phyloP scores from a whole-genome alignment of 805 yeast species.

The Candida ascalaphidarum region DNA sequence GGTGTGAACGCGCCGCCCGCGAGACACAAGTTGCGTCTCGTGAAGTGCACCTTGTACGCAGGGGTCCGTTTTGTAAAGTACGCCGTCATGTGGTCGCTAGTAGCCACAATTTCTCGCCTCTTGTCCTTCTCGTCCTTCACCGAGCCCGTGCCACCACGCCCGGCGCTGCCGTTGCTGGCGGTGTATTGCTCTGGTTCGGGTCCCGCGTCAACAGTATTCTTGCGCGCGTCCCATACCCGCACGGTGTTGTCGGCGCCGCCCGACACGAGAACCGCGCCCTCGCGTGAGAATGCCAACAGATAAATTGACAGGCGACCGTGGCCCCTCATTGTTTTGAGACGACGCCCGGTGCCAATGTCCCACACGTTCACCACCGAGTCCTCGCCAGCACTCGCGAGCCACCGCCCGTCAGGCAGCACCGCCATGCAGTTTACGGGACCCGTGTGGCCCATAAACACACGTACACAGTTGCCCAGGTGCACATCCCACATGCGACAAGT shows the following conservation, averaged over 20 bases:
- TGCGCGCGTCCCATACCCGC: constrained; percentile 92
- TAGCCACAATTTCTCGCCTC: constrained; percentile 67
- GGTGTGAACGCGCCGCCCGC: constrained; percentile 80
- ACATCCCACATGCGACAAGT: constrained; percentile 99
- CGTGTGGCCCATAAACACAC: constrained; percentile 88
- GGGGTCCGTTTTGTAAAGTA: constrained; percentile 92
- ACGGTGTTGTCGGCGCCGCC: constrained; percentile 91
- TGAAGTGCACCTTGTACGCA: constrained; percentile 86
- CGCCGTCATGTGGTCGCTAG: constrained; percentile 86
- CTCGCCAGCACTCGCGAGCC: constrained; percentile 94
- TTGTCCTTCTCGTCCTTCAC: constrained; percentile 24
- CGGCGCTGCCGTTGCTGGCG: constrained; percentile 4
- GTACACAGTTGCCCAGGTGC: constrained; percentile 75
- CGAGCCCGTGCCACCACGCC: constrained; percentile 1
- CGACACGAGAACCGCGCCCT: constrained; percentile 83
- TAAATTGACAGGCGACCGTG: constrained; percentile 85
- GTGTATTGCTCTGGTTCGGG: constrained; percentile 68
- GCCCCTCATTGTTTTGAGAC: constrained; percentile 87
- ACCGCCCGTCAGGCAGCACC: constrained; percentile 93
- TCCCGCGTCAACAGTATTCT: constrained; percentile 72
- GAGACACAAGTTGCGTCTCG: constrained; percentile 80
- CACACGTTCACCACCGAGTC: constrained; percentile 83
- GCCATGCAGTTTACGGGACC: constrained; percentile 82
- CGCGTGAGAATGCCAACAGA: constrained; percentile 76
- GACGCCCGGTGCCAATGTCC: constrained; percentile 90